Percentiles rank a stretch among this genome's conserved stretches.
Conservation (phyloP, 2,329 filamentous ascomycete species). For the Aspergillus fumigatus region DNA sequence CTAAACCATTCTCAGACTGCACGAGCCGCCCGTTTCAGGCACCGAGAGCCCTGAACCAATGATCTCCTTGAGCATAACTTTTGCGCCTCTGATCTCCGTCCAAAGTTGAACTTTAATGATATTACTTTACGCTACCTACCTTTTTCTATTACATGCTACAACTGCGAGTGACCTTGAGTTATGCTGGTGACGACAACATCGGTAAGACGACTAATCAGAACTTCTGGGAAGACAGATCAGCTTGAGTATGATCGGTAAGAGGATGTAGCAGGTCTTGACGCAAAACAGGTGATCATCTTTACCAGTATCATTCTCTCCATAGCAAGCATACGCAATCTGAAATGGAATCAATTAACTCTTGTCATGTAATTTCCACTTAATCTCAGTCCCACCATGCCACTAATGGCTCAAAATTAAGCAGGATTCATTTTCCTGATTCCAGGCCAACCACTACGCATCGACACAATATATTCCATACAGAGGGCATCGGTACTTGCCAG, state of each 20-base stretch:
- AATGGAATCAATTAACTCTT: neutral
- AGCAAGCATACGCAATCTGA: too few species aligned
- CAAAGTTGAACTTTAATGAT: neutral
- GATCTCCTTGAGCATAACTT: neutral
- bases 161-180: too few species aligned
- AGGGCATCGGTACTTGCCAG: neutral
- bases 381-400: neutral
- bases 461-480: neutral
- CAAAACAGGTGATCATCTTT: too few species aligned
- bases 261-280: too few species aligned
- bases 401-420: neutral
- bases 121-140: too few species aligned
- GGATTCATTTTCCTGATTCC: neutral
- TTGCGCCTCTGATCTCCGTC: neutral
- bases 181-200: too few species aligned
- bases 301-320: too few species aligned
- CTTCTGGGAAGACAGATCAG: too few species aligned
- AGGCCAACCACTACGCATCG: neutral
- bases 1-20: slow-evolving; percentile 1
- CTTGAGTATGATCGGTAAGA: too few species aligned
- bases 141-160: too few species aligned
- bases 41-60: slow-evolving; percentile 3
- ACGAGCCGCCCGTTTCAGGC: slow-evolving; percentile 10
- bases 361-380: neutral
- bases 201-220: too few species aligned